Evolutionary conservation across 2,329 filamentous ascomycete species (phyloP), one percentile per base, ranked within the genome.

Genomic region (Hysterium pulicare): DNA sequence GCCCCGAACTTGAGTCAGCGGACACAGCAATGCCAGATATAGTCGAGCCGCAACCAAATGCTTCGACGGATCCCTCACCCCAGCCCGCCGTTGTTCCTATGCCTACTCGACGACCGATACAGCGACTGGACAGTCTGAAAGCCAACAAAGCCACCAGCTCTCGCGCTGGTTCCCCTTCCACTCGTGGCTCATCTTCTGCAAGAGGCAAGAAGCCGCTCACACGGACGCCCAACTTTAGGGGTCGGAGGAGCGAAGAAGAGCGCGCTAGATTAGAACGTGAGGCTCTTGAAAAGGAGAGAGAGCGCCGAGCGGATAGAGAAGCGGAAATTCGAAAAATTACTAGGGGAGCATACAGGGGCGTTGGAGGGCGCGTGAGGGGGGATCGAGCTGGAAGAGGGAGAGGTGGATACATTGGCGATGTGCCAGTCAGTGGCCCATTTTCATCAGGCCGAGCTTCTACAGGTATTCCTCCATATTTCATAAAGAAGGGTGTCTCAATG

Each of bases 211-310:
- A 36, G 17, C 33, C 33, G 5, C 33, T 36, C 7, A 42, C 49
- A 22, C 47, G 55, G 6, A 61, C 64, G 38, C 71, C 72, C 4
- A 68, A 66, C 28, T 72, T 70, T 43, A 68, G 62, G 13, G 70
- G 68, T 10, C 62, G 72, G 40, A 56, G 72, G 41, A 73, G 68
- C 46, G 71, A 72, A 46, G 65, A 68, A 32, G 67, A 69, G 34
- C 61, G 71, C 43, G 70, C 68, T 22, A 69, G 71, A 37, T 56
- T 68, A 19, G 67, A 68, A 43, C 65, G 68, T 28, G 64, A 64
- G 33, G 63, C 63, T 28, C 52, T 60, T 19, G 67, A 67, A 38
- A 61, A 68, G 30, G 66, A 69, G 38, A 54, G 58, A 17, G 61
- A 64, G 35, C 61, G 69, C 41, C 61, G 61, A 17, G 60, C 56